Evolutionary conservation across 495 filamentous ascomycete species (phyloP), one percentile per base, ranked within the genome.

Genomic region (Pyrenopolyporus hunteri): DNA sequence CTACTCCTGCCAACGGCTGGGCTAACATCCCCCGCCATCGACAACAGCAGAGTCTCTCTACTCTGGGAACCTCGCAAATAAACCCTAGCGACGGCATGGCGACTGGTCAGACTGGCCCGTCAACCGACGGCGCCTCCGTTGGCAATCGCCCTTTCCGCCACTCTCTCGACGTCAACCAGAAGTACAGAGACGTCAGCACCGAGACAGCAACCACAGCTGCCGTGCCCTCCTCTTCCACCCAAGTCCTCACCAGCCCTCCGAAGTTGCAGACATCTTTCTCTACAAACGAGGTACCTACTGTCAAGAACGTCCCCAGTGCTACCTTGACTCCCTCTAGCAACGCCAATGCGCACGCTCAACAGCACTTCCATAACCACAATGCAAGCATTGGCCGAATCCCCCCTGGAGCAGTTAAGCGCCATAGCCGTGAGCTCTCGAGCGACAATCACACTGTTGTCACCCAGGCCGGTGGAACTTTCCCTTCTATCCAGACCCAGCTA

Each of bases 181-280:
- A n/a, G 50, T 76, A 69, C 57, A 75, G 75, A 52, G 73, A 74
- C 1, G 60, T 62, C 9, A 66, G 62, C 26, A 36, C 68, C 0
- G 60, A 74, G 29, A 66, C 53, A 6, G 47, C 64, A 0, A 40
- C 68, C 25, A 68, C 73, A 20, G 60, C 73, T 0, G 56, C 73
- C 5, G 68, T 77, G 11, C 73, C 79, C 0, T 67, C 80, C 3
- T 59, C 75, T 3, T 59, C 72, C 1, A 73, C 39, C 51, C 75
- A 81, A 37, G 67, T 68, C 31, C 73, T 80, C 70, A 79, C 75
- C 54, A 83, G 78, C 70, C 86, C 75, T 57, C 88, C 80, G 58
- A 93, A 85, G 77, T 73, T 95, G 29, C 89, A 92, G 73, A 86
- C 89, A 2, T 97, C 93, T 1, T 97, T 90, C 74, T 97, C 94